Evolutionary conservation across 768 basidiomycete species (phyloP).

Genomic region (Mycena venus): DNA sequence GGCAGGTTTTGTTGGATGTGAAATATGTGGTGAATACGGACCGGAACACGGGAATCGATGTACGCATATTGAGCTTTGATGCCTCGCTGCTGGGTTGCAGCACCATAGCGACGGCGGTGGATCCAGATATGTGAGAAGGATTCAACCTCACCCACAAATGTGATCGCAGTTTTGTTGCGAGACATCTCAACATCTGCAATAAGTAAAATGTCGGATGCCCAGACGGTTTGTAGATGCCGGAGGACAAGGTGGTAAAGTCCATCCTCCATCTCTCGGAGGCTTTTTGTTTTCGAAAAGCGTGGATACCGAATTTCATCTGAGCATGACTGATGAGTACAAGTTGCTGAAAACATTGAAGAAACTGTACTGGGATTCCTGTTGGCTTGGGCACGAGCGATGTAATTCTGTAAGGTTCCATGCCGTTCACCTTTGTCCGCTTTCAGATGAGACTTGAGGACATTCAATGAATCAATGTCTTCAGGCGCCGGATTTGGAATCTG

Average conservation of each 20-base stretch:
- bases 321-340: neutral
- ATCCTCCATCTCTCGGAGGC: neutral
- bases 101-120: constrained; percentile 22
- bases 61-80: constrained; percentile 17
- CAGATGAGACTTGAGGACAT: constrained; percentile 19
- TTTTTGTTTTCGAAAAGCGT: neutral
- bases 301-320: neutral
- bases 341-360: neutral
- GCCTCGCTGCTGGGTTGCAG: constrained; percentile 18
- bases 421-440: constrained; percentile 25
- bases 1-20: constrained; percentile 1
- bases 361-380: constrained; percentile 1
- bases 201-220: neutral
- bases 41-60: constrained; percentile 25
- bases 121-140: constrained; percentile 26
- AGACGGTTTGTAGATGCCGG: neutral
- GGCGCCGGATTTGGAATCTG: constrained; percentile 10
- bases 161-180: neutral
- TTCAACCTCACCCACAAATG: constrained; percentile 3
- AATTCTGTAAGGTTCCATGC: constrained; percentile 31
- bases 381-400: constrained; percentile 17
- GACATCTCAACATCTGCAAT: neutral
- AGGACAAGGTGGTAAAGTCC: neutral
- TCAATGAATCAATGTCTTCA: constrained; percentile 27
- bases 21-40: constrained; percentile 31